phyloP scores from a whole-genome alignment of 495 filamentous ascomycete species.

The Durotheca rogersii region DNA sequence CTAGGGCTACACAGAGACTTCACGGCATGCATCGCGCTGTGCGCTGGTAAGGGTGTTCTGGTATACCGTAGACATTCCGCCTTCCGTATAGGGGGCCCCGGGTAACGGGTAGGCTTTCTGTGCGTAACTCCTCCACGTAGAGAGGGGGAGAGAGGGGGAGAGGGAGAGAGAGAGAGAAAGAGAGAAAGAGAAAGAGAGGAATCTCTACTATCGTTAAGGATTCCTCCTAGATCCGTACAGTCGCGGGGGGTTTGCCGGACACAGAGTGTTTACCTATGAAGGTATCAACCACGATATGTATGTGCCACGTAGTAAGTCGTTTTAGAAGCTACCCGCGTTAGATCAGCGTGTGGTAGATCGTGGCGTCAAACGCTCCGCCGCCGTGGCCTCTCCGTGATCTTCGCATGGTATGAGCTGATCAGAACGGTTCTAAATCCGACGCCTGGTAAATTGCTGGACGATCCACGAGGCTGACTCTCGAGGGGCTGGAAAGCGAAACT shows the following conservation, averaged over 20 bases:
- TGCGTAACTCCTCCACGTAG: slow-evolving; percentile 18
- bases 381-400: slow-evolving; percentile 37
- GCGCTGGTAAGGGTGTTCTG: slow-evolving; percentile 28
- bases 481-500: not conserved
- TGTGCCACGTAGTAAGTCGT: slow-evolving; percentile 36
- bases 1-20: slow-evolving; percentile 22
- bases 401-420: slow-evolving; percentile 32
- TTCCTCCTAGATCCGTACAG: slow-evolving; percentile 3
- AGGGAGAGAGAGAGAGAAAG: too few relatives aligned
- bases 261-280: slow-evolving; percentile 11
- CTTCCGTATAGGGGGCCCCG: slow-evolving; percentile 9
- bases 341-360: slow-evolving; percentile 40
- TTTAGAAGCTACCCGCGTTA: slow-evolving; percentile 35
- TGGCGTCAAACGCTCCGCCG: slow-evolving; percentile 44
- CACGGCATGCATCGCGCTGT: slow-evolving; percentile 37
- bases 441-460: slow-evolving; percentile 7
- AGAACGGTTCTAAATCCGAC: slow-evolving; percentile 9
- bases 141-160: slow-evolving; percentile 1
- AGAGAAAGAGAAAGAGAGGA: too few relatives aligned
- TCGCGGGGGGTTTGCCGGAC: slow-evolving; percentile 8
- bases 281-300: slow-evolving; percentile 28
- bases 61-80: slow-evolving; percentile 35
- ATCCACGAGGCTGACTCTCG: not conserved
- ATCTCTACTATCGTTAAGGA: slow-evolving; percentile 4
- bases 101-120: slow-evolving; percentile 27